These are phyloP conservation scores for Zarea fungicola DNA, from an alignment of 2,329 filamentous ascomycete genomes.

Conservation along the genomic window DNA sequence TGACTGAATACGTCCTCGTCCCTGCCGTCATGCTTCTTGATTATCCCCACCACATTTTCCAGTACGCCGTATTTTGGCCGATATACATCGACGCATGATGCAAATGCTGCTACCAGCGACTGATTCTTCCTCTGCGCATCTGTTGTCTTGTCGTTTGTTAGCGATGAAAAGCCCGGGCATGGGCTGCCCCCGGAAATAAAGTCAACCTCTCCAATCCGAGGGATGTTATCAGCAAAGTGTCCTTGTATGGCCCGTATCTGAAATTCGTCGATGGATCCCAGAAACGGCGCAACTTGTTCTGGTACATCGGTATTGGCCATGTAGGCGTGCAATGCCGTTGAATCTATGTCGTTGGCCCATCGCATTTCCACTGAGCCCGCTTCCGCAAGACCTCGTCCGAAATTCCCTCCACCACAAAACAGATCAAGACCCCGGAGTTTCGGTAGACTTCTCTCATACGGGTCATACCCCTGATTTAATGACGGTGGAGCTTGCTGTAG, in stretches of 20 bases:
- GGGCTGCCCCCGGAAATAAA: constrained; percentile 70
- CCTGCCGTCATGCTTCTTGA: constrained; percentile 39
- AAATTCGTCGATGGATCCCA: constrained; percentile 68
- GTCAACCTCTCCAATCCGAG: constrained; percentile 58
- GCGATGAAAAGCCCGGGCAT: constrained; percentile 67
- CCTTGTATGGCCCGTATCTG: constrained; percentile 52
- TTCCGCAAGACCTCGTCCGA: constrained; percentile 72
- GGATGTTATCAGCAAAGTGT: constrained; percentile 40
- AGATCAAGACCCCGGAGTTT: constrained; percentile 61
- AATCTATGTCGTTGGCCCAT: constrained; percentile 63
- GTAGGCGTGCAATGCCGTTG: constrained; percentile 64
- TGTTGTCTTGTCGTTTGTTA: constrained; percentile 56
- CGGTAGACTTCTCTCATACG: constrained; percentile 22
- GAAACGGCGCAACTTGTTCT: constrained; percentile 48
- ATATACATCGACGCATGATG: constrained; percentile 68
- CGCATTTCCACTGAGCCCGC: constrained; percentile 58
- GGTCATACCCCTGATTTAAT: constrained; percentile 53
- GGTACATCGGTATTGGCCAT: constrained; percentile 55
- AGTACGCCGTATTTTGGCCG: constrained; percentile 69
- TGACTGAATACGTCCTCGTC: constrained; percentile 66
- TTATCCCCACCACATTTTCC: constrained; percentile 70
- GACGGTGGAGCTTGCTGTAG: constrained; percentile 29
- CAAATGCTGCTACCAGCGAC: constrained; percentile 72
- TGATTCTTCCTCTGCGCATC: constrained; percentile 60
- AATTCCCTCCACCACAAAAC: constrained; percentile 73